Evolutionary conservation across 2,329 filamentous ascomycete species (phyloP).

Genomic region (Botrytis elliptica): DNA sequence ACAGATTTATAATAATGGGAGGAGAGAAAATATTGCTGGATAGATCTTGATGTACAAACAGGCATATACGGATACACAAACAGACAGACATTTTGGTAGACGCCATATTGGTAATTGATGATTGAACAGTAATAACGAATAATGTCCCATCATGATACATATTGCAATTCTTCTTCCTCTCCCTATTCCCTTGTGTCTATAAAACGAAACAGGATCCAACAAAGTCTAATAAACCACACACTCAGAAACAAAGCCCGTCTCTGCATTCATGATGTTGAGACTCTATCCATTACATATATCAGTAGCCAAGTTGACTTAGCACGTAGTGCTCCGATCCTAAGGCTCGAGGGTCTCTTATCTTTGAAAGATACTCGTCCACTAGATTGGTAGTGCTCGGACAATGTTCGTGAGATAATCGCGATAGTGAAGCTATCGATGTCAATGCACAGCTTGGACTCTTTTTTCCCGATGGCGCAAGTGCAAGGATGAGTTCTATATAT

Average conservation of each 20-base stretch:
- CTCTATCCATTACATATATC: not conserved
- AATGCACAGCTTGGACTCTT: not conserved
- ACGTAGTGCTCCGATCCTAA: not conserved
- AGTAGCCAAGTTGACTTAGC: not conserved
- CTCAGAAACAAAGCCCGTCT: not conserved
- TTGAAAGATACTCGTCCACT: not conserved
- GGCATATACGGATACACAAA: not conserved
- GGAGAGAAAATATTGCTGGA: not conserved
- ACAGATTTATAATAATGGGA: not conserved
- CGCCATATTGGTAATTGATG: not conserved
- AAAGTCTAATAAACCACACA: not conserved
- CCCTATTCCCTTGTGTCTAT: not conserved
- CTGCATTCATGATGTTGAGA: not conserved
- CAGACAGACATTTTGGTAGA: not conserved
- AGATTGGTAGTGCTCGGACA: not conserved
- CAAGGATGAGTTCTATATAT: not conserved
- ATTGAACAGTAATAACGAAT: conserved; percentile 5
- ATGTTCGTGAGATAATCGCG: not conserved
- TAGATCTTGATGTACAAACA: conserved; percentile 9
- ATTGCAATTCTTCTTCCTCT: not conserved
- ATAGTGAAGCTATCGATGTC: not conserved
- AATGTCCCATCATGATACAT: not conserved
- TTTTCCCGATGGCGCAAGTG: not conserved
- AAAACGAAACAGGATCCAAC: not conserved
- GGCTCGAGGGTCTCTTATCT: not conserved